Conservation (phyloP, 805 yeast species). For the Candida taoyuanica region DNA sequence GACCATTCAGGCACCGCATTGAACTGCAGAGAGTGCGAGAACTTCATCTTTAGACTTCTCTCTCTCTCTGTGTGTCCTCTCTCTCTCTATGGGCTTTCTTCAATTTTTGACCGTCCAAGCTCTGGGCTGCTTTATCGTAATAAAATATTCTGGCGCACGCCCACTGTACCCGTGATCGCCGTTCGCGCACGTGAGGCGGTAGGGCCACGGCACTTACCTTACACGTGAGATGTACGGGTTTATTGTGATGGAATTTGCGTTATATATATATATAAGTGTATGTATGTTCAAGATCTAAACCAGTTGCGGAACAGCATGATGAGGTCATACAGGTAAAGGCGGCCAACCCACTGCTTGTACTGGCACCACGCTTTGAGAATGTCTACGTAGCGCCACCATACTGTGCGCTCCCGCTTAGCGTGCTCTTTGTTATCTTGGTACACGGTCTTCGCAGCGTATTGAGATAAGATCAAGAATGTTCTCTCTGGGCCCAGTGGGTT, state of each 20-base stretch:
- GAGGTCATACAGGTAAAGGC: conserved; percentile 18
- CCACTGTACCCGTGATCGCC: too few relatives aligned
- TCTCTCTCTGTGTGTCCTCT: too few relatives aligned
- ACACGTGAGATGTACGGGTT: neutral
- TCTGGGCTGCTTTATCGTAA: too few relatives aligned
- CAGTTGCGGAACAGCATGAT: conserved; percentile 16
- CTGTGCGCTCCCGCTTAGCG: neutral
- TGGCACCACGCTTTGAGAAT: conserved; percentile 30
- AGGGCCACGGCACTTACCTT: too few relatives aligned
- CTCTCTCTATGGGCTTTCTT: too few relatives aligned
- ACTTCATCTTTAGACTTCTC: too few relatives aligned
- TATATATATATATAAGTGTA: too few relatives aligned
- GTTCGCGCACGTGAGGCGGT: too few relatives aligned
- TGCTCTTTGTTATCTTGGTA: conserved; percentile 60
- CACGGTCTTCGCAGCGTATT: conserved; percentile 80
- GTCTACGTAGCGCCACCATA: conserved; percentile 6
- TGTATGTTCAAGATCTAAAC: too few relatives aligned
- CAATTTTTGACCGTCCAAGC: too few relatives aligned
- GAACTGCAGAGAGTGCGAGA: conserved; percentile 90
- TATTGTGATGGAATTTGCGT: too few relatives aligned
- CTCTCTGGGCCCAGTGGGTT: conserved; percentile 85
- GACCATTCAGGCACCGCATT: conserved; percentile 99
- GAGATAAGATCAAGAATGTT: conserved; percentile 83
- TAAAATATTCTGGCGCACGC: too few relatives aligned
- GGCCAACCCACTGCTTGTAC: conserved; percentile 15